phyloP scores from a whole-genome alignment of 768 basidiomycete genomes.

The Mycena sanguinolenta region DNA sequence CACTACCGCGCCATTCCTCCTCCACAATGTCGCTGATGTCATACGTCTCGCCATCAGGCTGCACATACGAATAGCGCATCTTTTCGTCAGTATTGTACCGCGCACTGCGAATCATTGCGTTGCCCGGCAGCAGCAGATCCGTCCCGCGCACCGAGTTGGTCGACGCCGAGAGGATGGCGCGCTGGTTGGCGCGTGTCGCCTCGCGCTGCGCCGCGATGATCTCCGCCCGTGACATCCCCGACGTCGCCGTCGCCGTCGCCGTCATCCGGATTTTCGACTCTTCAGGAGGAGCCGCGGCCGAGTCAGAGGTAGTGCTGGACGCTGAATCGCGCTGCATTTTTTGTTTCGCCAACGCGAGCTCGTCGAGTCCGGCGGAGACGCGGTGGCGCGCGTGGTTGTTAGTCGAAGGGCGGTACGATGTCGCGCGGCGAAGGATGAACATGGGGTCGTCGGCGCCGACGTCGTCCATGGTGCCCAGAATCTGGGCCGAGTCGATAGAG shows the following conservation, averaged over 20 bases:
- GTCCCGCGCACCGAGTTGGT: constrained; percentile 88
- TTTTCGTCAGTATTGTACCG: constrained; percentile 77
- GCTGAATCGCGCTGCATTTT: constrained; percentile 78
- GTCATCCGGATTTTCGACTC: constrained; percentile 30
- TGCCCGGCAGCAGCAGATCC: constrained; percentile 89
- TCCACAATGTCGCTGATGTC: constrained; percentile 96
- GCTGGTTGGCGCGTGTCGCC: constrained; percentile 86
- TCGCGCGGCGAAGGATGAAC: constrained; percentile 90
- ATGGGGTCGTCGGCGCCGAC: constrained; percentile 86
- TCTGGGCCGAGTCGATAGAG: constrained; percentile 83
- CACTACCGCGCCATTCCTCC: constrained; percentile 81
- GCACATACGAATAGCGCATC: constrained; percentile 95
- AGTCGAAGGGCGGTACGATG: constrained; percentile 77
- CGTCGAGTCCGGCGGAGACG: constrained; percentile 84
- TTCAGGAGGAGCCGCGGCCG: constrained; percentile 40
- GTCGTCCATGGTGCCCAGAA: constrained; percentile 81
- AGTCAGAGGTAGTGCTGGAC: constrained; percentile 72
- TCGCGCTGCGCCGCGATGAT: constrained; percentile 95
- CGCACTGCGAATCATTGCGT: constrained; percentile 87
- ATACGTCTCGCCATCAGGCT: constrained; percentile 89
- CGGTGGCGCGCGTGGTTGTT: constrained; percentile 65
- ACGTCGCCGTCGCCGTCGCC: not conserved
- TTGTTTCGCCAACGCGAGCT: constrained; percentile 73
- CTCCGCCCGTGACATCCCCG: constrained; percentile 75
- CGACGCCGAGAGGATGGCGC: constrained; percentile 85